Base-by-base conservation (phyloP, 2,329 filamentous ascomycete genomes). In the Cladosporium sp. region DNA sequence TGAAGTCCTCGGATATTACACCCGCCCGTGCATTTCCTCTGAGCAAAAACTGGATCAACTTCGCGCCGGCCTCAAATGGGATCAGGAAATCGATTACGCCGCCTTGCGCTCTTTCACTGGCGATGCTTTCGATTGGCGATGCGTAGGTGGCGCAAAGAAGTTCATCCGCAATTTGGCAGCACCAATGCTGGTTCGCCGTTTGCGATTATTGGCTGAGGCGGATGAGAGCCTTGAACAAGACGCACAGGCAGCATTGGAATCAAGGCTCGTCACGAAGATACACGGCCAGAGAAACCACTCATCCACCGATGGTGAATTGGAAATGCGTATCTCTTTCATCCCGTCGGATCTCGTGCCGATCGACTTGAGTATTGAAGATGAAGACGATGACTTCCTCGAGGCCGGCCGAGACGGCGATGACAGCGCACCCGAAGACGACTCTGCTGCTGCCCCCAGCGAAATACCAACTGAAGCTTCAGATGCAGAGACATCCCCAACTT, bases 61-160 rank as follows among this genome's bases (percentile, higher is more conserved):
- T 17, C 74, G 70, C 51, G 65, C 66, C 2, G 72, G 73, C 0
- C 73, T 87, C 36, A 70, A 71, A 8, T 89, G 85, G 81, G 79
- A 84, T 50, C 72, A 73, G 38, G 72, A 79, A 1, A 74, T 93
- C 15, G 81, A 95, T 58, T 74, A 87, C 11, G 61, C 72, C 3
- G 82, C 80, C 0, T 69, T 99, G 30, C 80, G 92, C 30, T 76
- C 79, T 12, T 96, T 96, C 64, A 80, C 85, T 0, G 78, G 79
- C 1, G 84, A 95, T 56, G 85, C 85, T 0, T 95, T 99, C 58
- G 89, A 91, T 53, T 99, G 93, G 93, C 82, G 79, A 4, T 86
- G 84, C 59, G 80, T 84, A 22, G 78, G 79, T 44, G 92, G 91
- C 0, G 90, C 91, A 13, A 80, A 86, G 62, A 95, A 96, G 63